Evolutionary conservation across 1,284 basidiomycete species (phyloP), one percentile per base, ranked within the genome.

Genomic region (Pascua guehoae): DNA sequence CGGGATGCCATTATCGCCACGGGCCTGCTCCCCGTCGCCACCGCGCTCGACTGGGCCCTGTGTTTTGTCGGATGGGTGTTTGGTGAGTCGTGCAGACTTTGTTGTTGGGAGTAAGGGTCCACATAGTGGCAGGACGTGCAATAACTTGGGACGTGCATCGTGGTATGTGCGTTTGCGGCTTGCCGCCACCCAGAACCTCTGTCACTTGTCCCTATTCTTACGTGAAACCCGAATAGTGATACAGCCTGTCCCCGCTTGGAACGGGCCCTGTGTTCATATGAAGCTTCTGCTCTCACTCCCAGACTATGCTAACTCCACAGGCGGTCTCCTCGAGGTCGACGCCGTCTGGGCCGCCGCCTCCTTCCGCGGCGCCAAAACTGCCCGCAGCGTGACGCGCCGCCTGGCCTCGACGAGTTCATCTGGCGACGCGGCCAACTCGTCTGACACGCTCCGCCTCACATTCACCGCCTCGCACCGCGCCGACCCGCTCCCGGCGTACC

Each of bases 1-100:
- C 51, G 57, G n/a, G 63, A 64, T 36, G 60, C 63, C 16, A 58
- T 61, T 15, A 62, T 64, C 37, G 63, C 60, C 1, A 64, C 60
- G 12, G 60, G 57, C 0, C 44, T 58, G 36, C 49, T 62, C 7
- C 60, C 60, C 7, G 60, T 62, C 18, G 53, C 57, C 1, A 47
- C 52, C 3, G 58, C 51, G 16, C 45, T 58, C 4, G 62, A 63
- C 54, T 61, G 59, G 62, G 54, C 54, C 17, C 57, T 63, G 12
- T 41, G 61, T 18, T 63, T 63, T 18, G 58, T 61, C 42, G 62
- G 62, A 11, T 63, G 62, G 62, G 51, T 63, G 8, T 63, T 63
- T 39, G 62, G 59, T 61, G 37, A 48, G 59, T 54, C 12, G 18
- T 1, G 39, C 15, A 17, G 18, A 17, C 24, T 32, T 32, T n/a